Conservation (phyloP, 495 filamentous ascomycete species). For the Hypoxylon rickii region DNA sequence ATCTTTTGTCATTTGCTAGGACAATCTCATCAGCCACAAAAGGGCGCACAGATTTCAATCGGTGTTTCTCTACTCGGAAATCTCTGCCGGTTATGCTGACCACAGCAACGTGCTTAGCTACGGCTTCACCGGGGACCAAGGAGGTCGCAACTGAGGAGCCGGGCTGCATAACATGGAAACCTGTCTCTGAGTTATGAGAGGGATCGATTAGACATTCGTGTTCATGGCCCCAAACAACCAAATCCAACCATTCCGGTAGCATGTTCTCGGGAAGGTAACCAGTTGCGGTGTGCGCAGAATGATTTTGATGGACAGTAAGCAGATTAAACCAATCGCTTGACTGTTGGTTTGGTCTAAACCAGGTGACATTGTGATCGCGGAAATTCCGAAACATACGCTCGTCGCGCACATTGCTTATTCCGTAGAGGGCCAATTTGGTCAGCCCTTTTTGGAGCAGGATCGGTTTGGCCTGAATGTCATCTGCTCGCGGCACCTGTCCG, state of each 20-base stretch:
- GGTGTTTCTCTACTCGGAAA: constrained; percentile 79
- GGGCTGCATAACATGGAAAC: constrained; percentile 95
- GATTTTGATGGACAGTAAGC: constrained; percentile 96
- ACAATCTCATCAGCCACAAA: constrained; percentile 87
- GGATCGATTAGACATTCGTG: constrained; percentile 95
- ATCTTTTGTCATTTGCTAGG: constrained; percentile 73
- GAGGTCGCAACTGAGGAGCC: constrained; percentile 96
- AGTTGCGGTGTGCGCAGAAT: constrained; percentile 86
- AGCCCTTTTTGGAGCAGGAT: constrained; percentile 90
- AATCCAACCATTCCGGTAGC: constrained; percentile 86
- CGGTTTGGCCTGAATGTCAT: constrained; percentile 89
- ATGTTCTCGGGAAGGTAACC: constrained; percentile 93
- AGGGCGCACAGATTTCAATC: constrained; percentile 85
- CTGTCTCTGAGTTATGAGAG: constrained; percentile 76
- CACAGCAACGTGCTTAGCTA: constrained; percentile 87
- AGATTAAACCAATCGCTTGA: constrained; percentile 95
- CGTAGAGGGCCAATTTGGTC: constrained; percentile 94
- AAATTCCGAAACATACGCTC: constrained; percentile 94
- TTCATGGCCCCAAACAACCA: constrained; percentile 97
- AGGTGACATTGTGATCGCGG: constrained; percentile 88
- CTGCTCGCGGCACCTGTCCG: constrained; percentile 85
- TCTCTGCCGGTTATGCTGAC: constrained; percentile 80
- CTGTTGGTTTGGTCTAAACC: constrained; percentile 83
- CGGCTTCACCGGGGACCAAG: constrained; percentile 85
- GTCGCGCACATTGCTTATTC: constrained; percentile 94